Evolutionary conservation across 2,329 filamentous ascomycete species (phyloP).

Genomic region (Hirsutella rhossiliensis): DNA sequence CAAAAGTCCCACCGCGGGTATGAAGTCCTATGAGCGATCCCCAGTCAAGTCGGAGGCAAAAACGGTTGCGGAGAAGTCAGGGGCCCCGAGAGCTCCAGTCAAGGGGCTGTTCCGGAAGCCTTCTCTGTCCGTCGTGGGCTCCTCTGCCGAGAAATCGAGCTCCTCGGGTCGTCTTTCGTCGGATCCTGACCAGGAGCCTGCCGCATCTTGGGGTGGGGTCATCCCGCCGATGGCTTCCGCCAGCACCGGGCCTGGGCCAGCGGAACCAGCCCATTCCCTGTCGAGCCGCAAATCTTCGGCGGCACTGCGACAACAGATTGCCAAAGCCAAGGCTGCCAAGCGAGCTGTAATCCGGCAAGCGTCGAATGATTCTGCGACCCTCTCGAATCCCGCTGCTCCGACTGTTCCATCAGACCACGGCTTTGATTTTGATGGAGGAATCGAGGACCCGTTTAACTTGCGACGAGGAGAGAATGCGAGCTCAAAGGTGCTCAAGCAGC

Average conservation of each 20-base stretch:
- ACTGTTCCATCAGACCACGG: conserved; percentile 32
- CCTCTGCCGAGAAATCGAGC: conserved; percentile 3
- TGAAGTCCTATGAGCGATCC: conserved; percentile 11
- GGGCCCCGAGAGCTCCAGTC: conserved; percentile 39
- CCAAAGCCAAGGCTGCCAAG: conserved; percentile 78
- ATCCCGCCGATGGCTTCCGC: conserved; percentile 11
- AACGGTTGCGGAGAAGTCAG: conserved; percentile 29
- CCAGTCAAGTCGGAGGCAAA: conserved; percentile 32
- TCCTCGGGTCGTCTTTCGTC: neutral
- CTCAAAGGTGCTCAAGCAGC: conserved; percentile 58
- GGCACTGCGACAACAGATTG: conserved; percentile 79
- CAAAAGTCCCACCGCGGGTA: conserved; percentile 27
- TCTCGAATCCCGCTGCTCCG: conserved; percentile 13
- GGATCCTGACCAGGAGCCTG: conserved; percentile 2
- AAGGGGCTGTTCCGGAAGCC: conserved; percentile 45
- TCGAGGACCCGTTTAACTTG: conserved; percentile 60
- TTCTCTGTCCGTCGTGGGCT: conserved; percentile 28
- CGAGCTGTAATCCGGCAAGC: conserved; percentile 35
- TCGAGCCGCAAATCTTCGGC: conserved; percentile 55
- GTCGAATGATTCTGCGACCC: conserved; percentile 7
- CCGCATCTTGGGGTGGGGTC: conserved; percentile 17
- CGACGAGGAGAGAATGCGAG: conserved; percentile 42
- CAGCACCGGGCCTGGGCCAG: conserved; percentile 2
- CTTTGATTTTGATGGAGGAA: conserved; percentile 37
- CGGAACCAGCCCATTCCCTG: conserved; percentile 7